Evolutionary conservation across 164 flowering plant species (phyloP).

Genomic region (Berberis thunbergii): DNA sequence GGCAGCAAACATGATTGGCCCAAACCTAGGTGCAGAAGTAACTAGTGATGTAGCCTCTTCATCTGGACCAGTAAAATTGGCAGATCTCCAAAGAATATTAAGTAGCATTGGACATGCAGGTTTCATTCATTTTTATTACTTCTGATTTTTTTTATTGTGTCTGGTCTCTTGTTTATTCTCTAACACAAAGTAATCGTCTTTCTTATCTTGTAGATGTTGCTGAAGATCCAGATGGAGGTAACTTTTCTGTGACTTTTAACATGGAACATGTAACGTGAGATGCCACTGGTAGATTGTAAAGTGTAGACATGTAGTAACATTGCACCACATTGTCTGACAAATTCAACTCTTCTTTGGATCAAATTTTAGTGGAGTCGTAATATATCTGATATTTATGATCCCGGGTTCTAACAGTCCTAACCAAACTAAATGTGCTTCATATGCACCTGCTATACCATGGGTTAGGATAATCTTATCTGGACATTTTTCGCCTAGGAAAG

Average conservation of each 20-base stretch:
- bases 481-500: no score
- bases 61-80: constrained; percentile 76
- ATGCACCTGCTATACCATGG: no score
- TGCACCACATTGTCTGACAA: no score
- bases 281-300: no score
- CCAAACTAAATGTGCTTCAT: no score
- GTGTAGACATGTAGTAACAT: no score
- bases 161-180: background rate
- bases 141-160: background rate
- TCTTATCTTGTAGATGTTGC: constrained; percentile 32
- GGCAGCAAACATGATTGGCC: constrained; percentile 54
- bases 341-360: no score
- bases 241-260: background rate
- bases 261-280: background rate
- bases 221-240: constrained; percentile 80
- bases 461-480: no score
- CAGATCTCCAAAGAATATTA: constrained; percentile 82
- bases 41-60: constrained; percentile 64
- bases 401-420: no score
- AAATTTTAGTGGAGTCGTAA: no score
- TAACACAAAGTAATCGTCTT: constrained; percentile 8
- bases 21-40: constrained; percentile 47
- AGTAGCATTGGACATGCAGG: constrained; percentile 68
- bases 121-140: constrained; percentile 10
- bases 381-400: no score